Conservation (phyloP, 306 rosid genomes). For the Mimosa pudica region DNA sequence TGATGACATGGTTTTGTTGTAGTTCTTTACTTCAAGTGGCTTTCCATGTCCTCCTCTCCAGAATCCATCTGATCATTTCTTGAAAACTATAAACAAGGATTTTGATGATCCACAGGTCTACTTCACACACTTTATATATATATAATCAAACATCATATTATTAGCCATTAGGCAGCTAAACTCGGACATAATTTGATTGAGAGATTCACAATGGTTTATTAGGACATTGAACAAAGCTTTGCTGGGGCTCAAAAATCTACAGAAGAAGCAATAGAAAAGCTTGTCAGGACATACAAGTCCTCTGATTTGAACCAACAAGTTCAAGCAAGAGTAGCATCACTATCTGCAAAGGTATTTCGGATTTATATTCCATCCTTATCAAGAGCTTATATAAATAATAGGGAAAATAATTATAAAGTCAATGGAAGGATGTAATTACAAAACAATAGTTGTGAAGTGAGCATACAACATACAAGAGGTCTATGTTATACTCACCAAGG, state of each 20-base stretch:
- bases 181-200: background rate
- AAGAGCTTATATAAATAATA: background rate
- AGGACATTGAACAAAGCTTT: constrained; percentile 5
- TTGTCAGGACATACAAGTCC: constrained; percentile 22
- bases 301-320: constrained; percentile 14
- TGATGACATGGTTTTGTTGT: background rate
- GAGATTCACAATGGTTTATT: background rate
- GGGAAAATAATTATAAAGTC: too few relatives aligned
- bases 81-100: constrained; percentile 61
- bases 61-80: constrained; percentile 61
- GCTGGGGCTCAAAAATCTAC: background rate
- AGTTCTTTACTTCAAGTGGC: constrained; percentile 59
- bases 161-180: background rate
- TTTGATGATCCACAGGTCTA: constrained; percentile 36
- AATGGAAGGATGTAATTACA: too few relatives aligned
- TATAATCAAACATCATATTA: background rate
- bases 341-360: constrained; percentile 33
- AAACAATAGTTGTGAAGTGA: too few relatives aligned
- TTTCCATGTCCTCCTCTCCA: constrained; percentile 55
- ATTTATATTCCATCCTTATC: background rate
- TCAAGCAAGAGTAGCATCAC: constrained; percentile 19
- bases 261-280: constrained; percentile 24
- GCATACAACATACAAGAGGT: too few relatives aligned
- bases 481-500: too few relatives aligned
- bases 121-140: background rate